A percentile compares a stretch with the other conserved stretches of the same genome.
Conservation (phyloP, 2,329 filamentous ascomycete genomes). For the Colletotrichum euphorbiae region DNA sequence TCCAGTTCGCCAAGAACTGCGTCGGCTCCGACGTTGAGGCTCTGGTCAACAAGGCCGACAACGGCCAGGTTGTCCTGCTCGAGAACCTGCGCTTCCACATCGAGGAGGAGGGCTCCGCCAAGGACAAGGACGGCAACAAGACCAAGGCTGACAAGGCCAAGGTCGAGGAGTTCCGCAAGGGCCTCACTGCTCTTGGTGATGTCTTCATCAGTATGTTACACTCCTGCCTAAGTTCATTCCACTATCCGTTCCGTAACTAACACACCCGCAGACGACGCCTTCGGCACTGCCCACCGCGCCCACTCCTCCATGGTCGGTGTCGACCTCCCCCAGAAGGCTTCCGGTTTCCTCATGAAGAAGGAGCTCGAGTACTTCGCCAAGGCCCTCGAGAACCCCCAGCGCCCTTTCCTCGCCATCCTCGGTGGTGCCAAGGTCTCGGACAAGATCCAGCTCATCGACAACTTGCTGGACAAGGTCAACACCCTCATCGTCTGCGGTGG, state of each 20-base stretch:
- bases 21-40: conserved; percentile 92
- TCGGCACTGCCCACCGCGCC: conserved; percentile 96
- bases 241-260: conserved; percentile 39
- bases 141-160: conserved; percentile 95
- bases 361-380: conserved; percentile 99
- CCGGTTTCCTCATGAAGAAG: conserved; percentile 99
- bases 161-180: conserved; percentile 94
- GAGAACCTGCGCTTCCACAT: conserved; percentile 99
- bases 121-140: conserved; percentile 96
- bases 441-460: conserved; percentile 99
- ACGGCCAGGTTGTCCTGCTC: conserved; percentile 87
- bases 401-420: conserved; percentile 98
- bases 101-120: conserved; percentile 96
- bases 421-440: conserved; percentile 98
- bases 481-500: conserved; percentile 95
- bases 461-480: conserved; percentile 97
- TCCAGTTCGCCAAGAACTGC: conserved; percentile 90
- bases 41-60: conserved; percentile 83
- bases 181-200: conserved; percentile 92
- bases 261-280: conserved; percentile 82
- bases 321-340: conserved; percentile 94
- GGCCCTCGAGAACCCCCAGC: conserved; percentile 91
- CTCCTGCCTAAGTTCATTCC: background rate
- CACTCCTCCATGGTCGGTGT: conserved; percentile 99
- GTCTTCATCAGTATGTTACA: conserved; percentile 87